These are phyloP conservation scores for Chytriomyces sp. DNA, from an alignment of 192 early-diverging fungal genomes.

Conservation along the genomic window DNA sequence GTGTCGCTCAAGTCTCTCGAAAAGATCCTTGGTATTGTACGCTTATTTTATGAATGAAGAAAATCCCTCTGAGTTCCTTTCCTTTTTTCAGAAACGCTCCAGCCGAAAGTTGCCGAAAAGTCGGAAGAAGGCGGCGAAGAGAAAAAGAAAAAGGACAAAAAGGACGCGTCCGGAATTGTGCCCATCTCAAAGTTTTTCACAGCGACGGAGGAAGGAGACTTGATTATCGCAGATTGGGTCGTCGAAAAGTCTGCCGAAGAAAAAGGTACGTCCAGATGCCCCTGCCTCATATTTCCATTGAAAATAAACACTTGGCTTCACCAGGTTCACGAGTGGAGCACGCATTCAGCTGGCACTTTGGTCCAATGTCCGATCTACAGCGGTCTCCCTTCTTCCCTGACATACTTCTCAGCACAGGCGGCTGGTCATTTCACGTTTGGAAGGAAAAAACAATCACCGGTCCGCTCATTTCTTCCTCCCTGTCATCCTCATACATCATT, in stretches of 20 bases:
- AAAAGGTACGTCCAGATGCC: conserved; percentile 42
- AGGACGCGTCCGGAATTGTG: conserved; percentile 15
- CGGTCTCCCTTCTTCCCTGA: conserved; percentile 69
- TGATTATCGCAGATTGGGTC: conserved; percentile 66
- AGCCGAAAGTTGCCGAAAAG: conserved; percentile 20
- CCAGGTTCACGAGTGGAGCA: conserved; percentile 60
- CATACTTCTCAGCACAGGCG: conserved; percentile 62
- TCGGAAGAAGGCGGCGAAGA: conserved; percentile 25
- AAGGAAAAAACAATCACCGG: conserved; percentile 57
- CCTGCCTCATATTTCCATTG: conserved; percentile 4
- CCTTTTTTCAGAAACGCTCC: background rate
- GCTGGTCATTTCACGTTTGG: conserved; percentile 69
- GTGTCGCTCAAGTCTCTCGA: conserved; percentile 43
- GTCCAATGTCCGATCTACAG: conserved; percentile 61
- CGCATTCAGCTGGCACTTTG: conserved; percentile 58
- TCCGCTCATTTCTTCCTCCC: conserved; percentile 55
- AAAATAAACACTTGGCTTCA: background rate
- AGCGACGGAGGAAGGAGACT: conserved; percentile 68
- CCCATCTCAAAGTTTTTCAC: conserved; percentile 61
- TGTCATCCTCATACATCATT: conserved; percentile 46
- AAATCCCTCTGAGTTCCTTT: background rate
- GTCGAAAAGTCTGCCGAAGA: conserved; percentile 64
- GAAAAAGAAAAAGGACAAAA: conserved; percentile 32
- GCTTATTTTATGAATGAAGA: background rate
- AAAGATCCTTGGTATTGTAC: background rate